phyloP scores from a whole-genome alignment of 2,329 filamentous ascomycete species.

The Stylonectria norvegica region DNA sequence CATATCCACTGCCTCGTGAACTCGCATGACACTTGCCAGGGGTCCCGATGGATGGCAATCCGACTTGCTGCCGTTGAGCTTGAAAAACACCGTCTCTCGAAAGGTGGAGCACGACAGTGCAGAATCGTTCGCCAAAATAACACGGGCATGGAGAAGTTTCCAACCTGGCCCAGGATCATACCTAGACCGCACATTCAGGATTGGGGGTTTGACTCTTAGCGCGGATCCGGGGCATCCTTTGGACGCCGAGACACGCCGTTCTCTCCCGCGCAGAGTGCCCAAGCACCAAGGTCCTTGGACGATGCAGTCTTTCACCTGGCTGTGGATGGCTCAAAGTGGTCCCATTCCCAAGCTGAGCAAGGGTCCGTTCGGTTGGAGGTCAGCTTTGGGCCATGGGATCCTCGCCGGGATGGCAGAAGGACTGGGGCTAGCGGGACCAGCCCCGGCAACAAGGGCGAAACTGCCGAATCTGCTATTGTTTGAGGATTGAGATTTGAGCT shows the following conservation, averaged over 20 bases:
- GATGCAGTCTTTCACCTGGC: constrained; percentile 9
- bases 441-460: constrained; percentile 12
- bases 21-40: constrained; percentile 15
- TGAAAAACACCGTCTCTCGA: constrained; percentile 21
- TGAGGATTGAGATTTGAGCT: constrained; percentile 13
- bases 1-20: constrained; percentile 18
- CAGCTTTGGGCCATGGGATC: constrained; percentile 16
- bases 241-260: constrained; percentile 7
- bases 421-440: constrained; percentile 10
- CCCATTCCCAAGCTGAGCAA: constrained; percentile 12
- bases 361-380: constrained; percentile 10
- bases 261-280: constrained; percentile 5
- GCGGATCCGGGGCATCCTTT: constrained; percentile 6
- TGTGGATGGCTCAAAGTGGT: constrained; percentile 10
- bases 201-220: constrained; percentile 17
- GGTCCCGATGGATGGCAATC: constrained; percentile 10
- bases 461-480: constrained; percentile 9
- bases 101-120: constrained; percentile 23
- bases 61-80: constrained; percentile 15
- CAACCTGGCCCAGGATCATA: constrained; percentile 18
- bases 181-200: constrained; percentile 23
- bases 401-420: constrained; percentile 10
- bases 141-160: constrained; percentile 10
- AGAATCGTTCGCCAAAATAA: constrained; percentile 18
- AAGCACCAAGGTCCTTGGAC: constrained; percentile 6